A percentile compares a stretch with the other conserved stretches of the same genome.
Evolutionary conservation across 805 yeast species (phyloP).

Genomic region (Tetrapisispora phaffii): DNA sequence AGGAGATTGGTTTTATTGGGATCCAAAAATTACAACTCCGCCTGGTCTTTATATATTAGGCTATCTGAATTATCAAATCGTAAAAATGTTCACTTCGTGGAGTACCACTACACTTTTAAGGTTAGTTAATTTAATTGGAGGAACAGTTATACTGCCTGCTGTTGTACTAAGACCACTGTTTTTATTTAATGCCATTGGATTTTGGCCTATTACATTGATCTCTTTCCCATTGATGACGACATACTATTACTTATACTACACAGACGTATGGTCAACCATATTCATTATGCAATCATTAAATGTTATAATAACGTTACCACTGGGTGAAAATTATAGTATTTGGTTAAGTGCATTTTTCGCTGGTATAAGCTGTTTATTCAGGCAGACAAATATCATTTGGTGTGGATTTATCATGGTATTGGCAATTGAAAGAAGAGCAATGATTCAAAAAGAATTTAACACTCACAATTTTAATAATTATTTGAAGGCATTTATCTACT

Average conservation of each 20-base stretch:
- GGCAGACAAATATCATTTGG: slow-evolving; percentile 94
- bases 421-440: slow-evolving; percentile 42
- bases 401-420: slow-evolving; percentile 48
- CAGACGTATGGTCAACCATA: slow-evolving; percentile 87
- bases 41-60: slow-evolving; percentile 73
- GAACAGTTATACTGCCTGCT: slow-evolving; percentile 42
- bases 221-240: slow-evolving; percentile 64
- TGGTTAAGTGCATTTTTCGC: slow-evolving; percentile 47
- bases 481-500: slow-evolving; percentile 31
- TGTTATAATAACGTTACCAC: slow-evolving; percentile 34
- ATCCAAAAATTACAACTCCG: slow-evolving; percentile 89
- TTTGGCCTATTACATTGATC: slow-evolving; percentile 36
- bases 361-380: slow-evolving; percentile 54
- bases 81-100: slow-evolving; percentile 17
- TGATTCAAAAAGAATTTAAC: slow-evolving; percentile 33
- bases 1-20: slow-evolving; percentile 62
- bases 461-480: slow-evolving; percentile 32
- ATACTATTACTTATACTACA: slow-evolving; percentile 72
- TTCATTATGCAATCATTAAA: slow-evolving; percentile 49
- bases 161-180: slow-evolving; percentile 34
- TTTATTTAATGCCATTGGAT: slow-evolving; percentile 34
- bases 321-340: slow-evolving; percentile 29
- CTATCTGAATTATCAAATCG: slow-evolving; percentile 27
- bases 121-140: slow-evolving; percentile 57
- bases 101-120: slow-evolving; percentile 36